phyloP scores from a whole-genome alignment of 331 rosid genomes.

The Ulmus americana region DNA sequence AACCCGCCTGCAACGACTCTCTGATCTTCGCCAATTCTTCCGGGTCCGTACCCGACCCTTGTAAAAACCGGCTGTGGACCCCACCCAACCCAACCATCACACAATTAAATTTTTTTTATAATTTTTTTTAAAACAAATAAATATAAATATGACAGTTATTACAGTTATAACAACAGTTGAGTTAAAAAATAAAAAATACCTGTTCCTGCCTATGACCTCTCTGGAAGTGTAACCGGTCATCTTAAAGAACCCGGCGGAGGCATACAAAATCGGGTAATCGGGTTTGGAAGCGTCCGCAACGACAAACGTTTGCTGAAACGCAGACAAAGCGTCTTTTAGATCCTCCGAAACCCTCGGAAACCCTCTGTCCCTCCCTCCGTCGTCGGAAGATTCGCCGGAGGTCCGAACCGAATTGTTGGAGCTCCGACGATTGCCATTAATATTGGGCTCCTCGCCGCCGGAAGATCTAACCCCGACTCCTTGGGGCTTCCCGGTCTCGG shows the following conservation, averaged over 20 bases:
- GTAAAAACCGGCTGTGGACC: conserved; percentile 75
- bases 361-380: conserved; percentile 44
- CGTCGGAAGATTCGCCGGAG: conserved; percentile 69
- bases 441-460: conserved; percentile 51
- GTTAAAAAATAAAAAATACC: conserved; percentile 37
- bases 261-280: conserved; percentile 86
- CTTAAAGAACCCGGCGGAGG: conserved; percentile 87
- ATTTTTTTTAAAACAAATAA: too few relatives aligned
- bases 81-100: conserved; percentile 8
- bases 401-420: conserved; percentile 58
- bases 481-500: conserved; percentile 75
- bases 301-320: conserved; percentile 91
- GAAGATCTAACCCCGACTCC: conserved; percentile 62
- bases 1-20: conserved; percentile 47
- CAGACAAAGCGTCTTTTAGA: conserved; percentile 63
- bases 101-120: neutral
- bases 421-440: conserved; percentile 33
- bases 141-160: conserved; percentile 14
- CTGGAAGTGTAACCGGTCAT: conserved; percentile 93
- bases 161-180: conserved; percentile 13
- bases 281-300: conserved; percentile 89
- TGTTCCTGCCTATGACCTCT: conserved; percentile 79
- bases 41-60: conserved; percentile 80
- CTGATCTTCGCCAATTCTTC: conserved; percentile 72
- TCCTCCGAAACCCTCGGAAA: conserved; percentile 71